Evolutionary conservation across 2,329 filamentous ascomycete species (phyloP), one percentile per base, ranked within the genome.

Genomic region (Monosporascus sp.): DNA sequence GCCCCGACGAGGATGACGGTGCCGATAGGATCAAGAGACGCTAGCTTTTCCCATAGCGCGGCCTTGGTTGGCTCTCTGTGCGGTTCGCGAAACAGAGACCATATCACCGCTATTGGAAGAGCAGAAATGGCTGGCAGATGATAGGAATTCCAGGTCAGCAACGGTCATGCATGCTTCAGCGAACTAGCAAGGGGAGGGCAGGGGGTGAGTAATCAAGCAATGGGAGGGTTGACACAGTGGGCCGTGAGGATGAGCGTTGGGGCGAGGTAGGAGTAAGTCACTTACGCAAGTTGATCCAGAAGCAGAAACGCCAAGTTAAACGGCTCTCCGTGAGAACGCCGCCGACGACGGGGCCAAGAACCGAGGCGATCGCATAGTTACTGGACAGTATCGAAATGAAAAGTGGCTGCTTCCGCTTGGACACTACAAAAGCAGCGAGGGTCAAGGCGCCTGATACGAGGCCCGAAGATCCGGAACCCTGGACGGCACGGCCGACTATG

Each of bases 11-110:
- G 41, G 14, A 56, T 48, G 5, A 26, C 44, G n/a, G 35, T 31
- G 9, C 38, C 47, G 28, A 51, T 43, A 4, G 48, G 5, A 20
- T 56, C 54, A 20, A 56, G 45, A 31, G 40, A 49, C 14, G 4
- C 15, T 7, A 53, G 26, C 7, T 44, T 41, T 24, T 49, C 46
- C n/a, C 49, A 41, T 14, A 48, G 26, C 26, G 26, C 26, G 7
- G 6, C 26, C 26, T 26, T 26, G 7, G 26, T 26, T 26, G 26
- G 26, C 26, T 26, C 26, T 26, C 26, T 6, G 26, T 26, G 7
- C 7, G 26, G 26, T 26, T 8, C 26, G 26, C 26, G 26, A 26
- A 26, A 26, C 26, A 26, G 26, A 26, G 26, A 26, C 26, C 2
- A 26, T 26, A 26, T 8, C 26, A 26, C 26, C 26, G 26, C 26